Conservation (phyloP, 2,329 filamentous ascomycete genomes). For the Coleophoma crateriformis region DNA sequence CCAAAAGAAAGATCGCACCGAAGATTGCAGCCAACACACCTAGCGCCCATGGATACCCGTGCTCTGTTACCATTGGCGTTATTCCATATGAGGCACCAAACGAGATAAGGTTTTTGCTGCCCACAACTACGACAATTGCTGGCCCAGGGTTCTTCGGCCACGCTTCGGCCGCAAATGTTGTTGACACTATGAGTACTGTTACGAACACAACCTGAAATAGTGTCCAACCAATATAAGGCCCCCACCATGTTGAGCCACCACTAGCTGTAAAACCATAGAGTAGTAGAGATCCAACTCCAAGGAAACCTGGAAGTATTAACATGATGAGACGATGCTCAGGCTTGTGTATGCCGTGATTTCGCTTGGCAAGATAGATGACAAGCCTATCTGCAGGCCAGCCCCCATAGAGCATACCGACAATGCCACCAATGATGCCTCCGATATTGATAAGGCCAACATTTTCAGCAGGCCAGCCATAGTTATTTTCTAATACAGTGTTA, state of each 20-base stretch:
- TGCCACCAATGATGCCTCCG: not conserved
- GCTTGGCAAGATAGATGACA: conserved; percentile 17
- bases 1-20: not conserved
- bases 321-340: conserved; percentile 29
- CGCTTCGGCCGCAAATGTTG: conserved; percentile 28
- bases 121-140: conserved; percentile 27
- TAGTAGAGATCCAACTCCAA: conserved; percentile 23
- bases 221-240: conserved; percentile 26
- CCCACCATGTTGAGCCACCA: conserved; percentile 16
- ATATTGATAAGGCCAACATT: conserved; percentile 3
- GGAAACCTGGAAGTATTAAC: conserved; percentile 25
- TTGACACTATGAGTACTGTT: conserved; percentile 22
- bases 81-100: conserved; percentile 27
- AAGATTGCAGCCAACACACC: not conserved
- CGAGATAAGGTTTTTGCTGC: conserved; percentile 28
- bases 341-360: conserved; percentile 25
- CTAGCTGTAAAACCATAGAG: conserved; percentile 27
- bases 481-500: conserved; percentile 26
- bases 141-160: conserved; percentile 29
- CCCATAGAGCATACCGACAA: conserved; percentile 5
- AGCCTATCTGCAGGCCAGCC: not conserved
- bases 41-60: not conserved
- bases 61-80: conserved; percentile 23
- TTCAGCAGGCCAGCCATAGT: conserved; percentile 27
- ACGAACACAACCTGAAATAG: conserved; percentile 23